Evolutionary conservation across 1,139 yeast genomes (phyloP).

Genomic region (Candida sp.): DNA sequence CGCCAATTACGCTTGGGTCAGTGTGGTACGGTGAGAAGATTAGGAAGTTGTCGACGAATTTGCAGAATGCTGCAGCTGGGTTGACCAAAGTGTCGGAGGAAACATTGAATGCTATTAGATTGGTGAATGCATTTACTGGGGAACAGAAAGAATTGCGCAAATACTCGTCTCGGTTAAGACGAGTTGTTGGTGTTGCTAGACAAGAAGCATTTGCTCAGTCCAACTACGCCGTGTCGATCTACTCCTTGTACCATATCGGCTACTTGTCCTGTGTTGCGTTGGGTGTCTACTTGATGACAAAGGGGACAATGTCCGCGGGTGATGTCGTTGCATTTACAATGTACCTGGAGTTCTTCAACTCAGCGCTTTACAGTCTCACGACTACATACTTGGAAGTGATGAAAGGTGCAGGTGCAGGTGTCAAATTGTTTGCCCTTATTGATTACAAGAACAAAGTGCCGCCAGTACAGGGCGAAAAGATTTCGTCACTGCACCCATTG

Average conservation of each 20-base stretch:
- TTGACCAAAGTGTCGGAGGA: slow-evolving; percentile 52
- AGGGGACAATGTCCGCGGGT: slow-evolving; percentile 50
- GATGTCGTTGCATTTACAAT: slow-evolving; percentile 53
- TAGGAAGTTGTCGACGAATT: slow-evolving; percentile 43
- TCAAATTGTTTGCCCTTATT: slow-evolving; percentile 49
- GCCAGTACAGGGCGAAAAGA: slow-evolving; percentile 42
- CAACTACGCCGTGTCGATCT: slow-evolving; percentile 49
- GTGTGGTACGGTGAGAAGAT: slow-evolving; percentile 55
- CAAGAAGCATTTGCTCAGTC: slow-evolving; percentile 54
- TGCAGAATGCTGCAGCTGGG: slow-evolving; percentile 53
- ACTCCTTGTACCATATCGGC: slow-evolving; percentile 49
- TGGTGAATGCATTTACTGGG: slow-evolving; percentile 51
- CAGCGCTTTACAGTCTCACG: slow-evolving; percentile 53
- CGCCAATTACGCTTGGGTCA: slow-evolving; percentile 56
- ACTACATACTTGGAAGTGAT: slow-evolving; percentile 58
- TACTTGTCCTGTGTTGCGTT: slow-evolving; percentile 50
- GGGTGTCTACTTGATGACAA: slow-evolving; percentile 47
- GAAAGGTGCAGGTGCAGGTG: slow-evolving; percentile 62
- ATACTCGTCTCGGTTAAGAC: slow-evolving; percentile 44
- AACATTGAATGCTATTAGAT: slow-evolving; percentile 46
- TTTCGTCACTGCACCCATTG: slow-evolving; percentile 31
- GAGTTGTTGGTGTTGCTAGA: slow-evolving; percentile 46
- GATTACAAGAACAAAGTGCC: slow-evolving; percentile 50
- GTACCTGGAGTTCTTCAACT: slow-evolving; percentile 54
- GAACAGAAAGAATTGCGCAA: slow-evolving; percentile 47